These are phyloP conservation scores for Drechslerella stenobrocha DNA, from an alignment of 2,329 filamentous ascomycete species.

Conservation along the genomic window DNA sequence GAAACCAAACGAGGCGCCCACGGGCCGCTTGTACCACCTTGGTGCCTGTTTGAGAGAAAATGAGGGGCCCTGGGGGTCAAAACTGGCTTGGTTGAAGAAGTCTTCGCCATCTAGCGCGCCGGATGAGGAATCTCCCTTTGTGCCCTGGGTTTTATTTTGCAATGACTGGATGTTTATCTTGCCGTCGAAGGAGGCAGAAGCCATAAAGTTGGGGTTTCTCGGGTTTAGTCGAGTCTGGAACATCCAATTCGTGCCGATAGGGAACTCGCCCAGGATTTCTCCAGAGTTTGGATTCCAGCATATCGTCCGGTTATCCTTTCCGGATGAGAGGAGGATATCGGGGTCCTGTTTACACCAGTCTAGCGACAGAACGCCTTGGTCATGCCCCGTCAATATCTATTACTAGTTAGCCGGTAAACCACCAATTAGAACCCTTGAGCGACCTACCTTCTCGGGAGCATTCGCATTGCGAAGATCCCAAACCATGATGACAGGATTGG, in stretches of 20 bases:
- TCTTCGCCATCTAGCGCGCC: slow-evolving; percentile 83
- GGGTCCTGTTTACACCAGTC: slow-evolving; percentile 94
- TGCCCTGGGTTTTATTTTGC: slow-evolving; percentile 71
- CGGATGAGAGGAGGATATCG: slow-evolving; percentile 84
- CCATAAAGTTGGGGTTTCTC: slow-evolving; percentile 85
- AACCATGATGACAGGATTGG: slow-evolving; percentile 80
- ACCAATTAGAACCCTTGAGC: slow-evolving; percentile 41
- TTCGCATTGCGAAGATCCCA: slow-evolving; percentile 98
- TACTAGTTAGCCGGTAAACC: slow-evolving; percentile 11
- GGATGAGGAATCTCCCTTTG: slow-evolving; percentile 60
- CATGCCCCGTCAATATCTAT: slow-evolving; percentile 82
- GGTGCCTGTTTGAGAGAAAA: slow-evolving; percentile 86
- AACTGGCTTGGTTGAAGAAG: slow-evolving; percentile 93
- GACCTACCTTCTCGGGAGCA: slow-evolving; percentile 71
- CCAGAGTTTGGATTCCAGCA: slow-evolving; percentile 96
- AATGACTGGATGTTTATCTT: slow-evolving; percentile 92
- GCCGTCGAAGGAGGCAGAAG: slow-evolving; percentile 95
- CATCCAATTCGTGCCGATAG: slow-evolving; percentile 98
- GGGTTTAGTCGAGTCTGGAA: slow-evolving; percentile 95
- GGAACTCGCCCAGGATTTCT: slow-evolving; percentile 84
- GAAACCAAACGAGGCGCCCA: slow-evolving; percentile 89
- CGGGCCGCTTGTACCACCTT: slow-evolving; percentile 83
- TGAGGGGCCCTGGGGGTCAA: slow-evolving; percentile 83
- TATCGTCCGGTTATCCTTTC: slow-evolving; percentile 93
- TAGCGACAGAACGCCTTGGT: slow-evolving; percentile 87